Conservation (phyloP, 768 basidiomycete species). For the Psilocybe tampanensis region DNA sequence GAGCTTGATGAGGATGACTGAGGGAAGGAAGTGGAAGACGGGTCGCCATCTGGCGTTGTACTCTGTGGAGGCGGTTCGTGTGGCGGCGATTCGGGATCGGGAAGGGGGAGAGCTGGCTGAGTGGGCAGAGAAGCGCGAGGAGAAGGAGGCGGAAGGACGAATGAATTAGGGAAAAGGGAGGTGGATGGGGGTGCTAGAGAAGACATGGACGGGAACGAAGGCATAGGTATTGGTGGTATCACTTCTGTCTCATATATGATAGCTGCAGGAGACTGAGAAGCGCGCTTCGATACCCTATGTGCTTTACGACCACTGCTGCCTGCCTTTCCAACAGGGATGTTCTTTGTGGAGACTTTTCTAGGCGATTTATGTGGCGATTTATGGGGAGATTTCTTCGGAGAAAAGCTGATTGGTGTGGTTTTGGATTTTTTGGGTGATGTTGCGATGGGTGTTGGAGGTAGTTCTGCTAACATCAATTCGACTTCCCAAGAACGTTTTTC, state of each 20-base stretch:
- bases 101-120: slow-evolving; percentile 40
- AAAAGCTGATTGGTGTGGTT: slow-evolving; percentile 15
- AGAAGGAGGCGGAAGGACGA: slow-evolving; percentile 79
- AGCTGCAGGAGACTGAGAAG: slow-evolving; percentile 41
- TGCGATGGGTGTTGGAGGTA: slow-evolving; percentile 47
- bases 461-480: slow-evolving; percentile 59
- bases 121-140: slow-evolving; percentile 67
- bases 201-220: slow-evolving; percentile 39
- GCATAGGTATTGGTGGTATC: slow-evolving; percentile 33
- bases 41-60: slow-evolving; percentile 6
- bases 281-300: slow-evolving; percentile 42
- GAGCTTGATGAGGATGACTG: slow-evolving; percentile 7
- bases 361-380: slow-evolving; percentile 38
- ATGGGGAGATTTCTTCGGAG: slow-evolving; percentile 29
- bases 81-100: slow-evolving; percentile 16
- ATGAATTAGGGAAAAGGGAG: slow-evolving; percentile 66
- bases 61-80: slow-evolving; percentile 21
- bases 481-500: slow-evolving; percentile 79
- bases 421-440: slow-evolving; percentile 19
- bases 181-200: slow-evolving; percentile 32
- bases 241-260: slow-evolving; percentile 46
- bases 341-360: slow-evolving; percentile 23
- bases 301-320: slow-evolving; percentile 46
- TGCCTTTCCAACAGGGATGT: slow-evolving; percentile 48
- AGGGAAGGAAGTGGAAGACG: slow-evolving; percentile 18